Evolutionary conservation across 1,284 basidiomycete species (phyloP), one percentile per base, ranked within the genome.

Genomic region (Heterobasidion occidentale): DNA sequence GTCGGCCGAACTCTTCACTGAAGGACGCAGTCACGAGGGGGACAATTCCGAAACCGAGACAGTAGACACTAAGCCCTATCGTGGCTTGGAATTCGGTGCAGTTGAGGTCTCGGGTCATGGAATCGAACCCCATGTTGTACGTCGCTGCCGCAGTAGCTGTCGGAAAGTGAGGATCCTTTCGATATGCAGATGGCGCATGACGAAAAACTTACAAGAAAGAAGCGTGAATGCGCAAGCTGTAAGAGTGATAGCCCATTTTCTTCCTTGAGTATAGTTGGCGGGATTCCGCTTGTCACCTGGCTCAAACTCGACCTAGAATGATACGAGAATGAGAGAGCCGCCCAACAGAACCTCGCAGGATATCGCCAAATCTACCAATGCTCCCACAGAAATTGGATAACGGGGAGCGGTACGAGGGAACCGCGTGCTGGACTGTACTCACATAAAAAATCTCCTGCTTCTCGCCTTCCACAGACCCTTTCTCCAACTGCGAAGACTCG

Each of bases 1-100:
- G 80, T 38, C 90, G 70, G 0, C 90, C 90, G 60, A 90, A 83
- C 64, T 92, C 90, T 66, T 92, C 90, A 58, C 84, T 86, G 59
- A 91, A 79, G 1, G 89, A 86, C 0, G 88, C 84, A 0, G 86
- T 77, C 2, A 90, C 73, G 9, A 92, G 76, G 0, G 90, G 90
- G 2, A 84, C 76, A 17, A 89, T 59, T 1, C 76, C 85, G 61
- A 90, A 92, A 0, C 88, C 89, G 35, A 90, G 70, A 5, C 80
- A 76, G 67, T 79, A 91, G 36, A 82, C 71, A 58, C 77, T 80
- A 42, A 85, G 71, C 0, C 81, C 89, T 20, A 81, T 70, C 2
- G 80, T 83, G 3, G 81, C 83, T 62, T 84, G 77, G 44, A 83
- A 76, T 27, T 74, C 63, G 0, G 79, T 83, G 56, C 80, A 80